A percentile compares a stretch with the other conserved stretches of the same genome.
Conservation (phyloP, 306 rosid genomes). For the Cucumis hystrix region DNA sequence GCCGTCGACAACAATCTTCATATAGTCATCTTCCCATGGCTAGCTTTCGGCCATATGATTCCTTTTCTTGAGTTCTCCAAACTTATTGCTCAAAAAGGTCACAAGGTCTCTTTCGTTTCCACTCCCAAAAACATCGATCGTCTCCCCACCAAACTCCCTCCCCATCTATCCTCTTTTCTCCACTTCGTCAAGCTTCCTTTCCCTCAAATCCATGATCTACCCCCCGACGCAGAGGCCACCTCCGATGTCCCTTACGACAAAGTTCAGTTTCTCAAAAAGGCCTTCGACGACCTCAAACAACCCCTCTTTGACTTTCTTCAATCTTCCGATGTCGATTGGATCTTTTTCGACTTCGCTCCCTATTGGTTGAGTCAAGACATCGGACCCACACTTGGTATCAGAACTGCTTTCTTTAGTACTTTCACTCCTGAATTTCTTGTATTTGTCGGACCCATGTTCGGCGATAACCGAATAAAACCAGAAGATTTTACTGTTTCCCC, state of each 20-base stretch:
- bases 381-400: background rate
- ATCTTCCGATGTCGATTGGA: slow-evolving; percentile 10
- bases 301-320: background rate
- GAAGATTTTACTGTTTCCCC: background rate
- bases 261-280: slow-evolving; percentile 8
- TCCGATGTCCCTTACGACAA: background rate
- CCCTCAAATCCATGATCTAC: slow-evolving; percentile 20
- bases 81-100: slow-evolving; percentile 45
- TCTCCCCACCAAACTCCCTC: slow-evolving; percentile 35
- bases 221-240: slow-evolving; percentile 11
- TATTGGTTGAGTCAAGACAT: slow-evolving; percentile 3
- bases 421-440: background rate
- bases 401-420: background rate
- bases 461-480: background rate
- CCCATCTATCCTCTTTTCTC: slow-evolving; percentile 10
- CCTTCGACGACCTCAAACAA: slow-evolving; percentile 14
- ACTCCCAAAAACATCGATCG: slow-evolving; percentile 40
- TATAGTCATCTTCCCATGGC: slow-evolving; percentile 50
- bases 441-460: background rate
- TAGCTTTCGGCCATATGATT: slow-evolving; percentile 44
- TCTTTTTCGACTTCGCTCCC: slow-evolving; percentile 12
- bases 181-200: slow-evolving; percentile 24
- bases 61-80: slow-evolving; percentile 36
- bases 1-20: slow-evolving; percentile 17
- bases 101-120: slow-evolving; percentile 26